Percentiles rank a stretch among this genome's conserved stretches.
Evolutionary conservation across 768 basidiomycete genomes (phyloP).

Genomic region (Naganishia vaughanmartiniae): DNA sequence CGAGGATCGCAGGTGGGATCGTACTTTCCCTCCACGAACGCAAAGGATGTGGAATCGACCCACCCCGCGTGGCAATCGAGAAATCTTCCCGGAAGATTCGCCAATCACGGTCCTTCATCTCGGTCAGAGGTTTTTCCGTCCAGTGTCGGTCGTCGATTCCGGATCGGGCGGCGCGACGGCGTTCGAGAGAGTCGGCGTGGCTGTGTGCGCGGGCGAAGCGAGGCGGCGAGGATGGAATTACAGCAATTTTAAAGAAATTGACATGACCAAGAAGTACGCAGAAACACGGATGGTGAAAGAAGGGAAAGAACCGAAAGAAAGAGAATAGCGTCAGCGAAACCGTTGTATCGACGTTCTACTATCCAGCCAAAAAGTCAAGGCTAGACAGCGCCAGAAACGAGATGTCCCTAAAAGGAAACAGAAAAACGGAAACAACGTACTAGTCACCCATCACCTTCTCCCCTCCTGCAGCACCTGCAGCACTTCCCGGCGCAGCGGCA

Average conservation of each 20-base stretch:
- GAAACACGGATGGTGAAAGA: background rate
- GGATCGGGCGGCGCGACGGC: slow-evolving; percentile 72
- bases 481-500: background rate
- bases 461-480: background rate
- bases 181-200: slow-evolving; percentile 77
- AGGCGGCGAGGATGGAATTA: background rate
- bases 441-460: background rate
- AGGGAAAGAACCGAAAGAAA: no score
- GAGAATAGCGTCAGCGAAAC: no score
- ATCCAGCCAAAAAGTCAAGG: no score
- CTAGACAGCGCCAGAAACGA: background rate
- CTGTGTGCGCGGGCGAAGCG: slow-evolving; percentile 48
- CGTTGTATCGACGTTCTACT: no score
- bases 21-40: slow-evolving; percentile 85
- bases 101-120: slow-evolving; percentile 99
- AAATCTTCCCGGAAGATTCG: slow-evolving; percentile 98
- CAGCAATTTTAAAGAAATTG: background rate
- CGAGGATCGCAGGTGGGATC: slow-evolving; percentile 74
- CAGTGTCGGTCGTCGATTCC: slow-evolving; percentile 94
- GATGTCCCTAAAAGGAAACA: background rate
- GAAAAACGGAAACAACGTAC: slow-evolving; percentile 1
- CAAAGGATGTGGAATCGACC: slow-evolving; percentile 86
- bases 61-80: slow-evolving; percentile 91
- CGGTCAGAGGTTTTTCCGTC: slow-evolving; percentile 85
- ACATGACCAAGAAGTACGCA: background rate